Evolutionary conservation across 2,329 filamentous ascomycete genomes (phyloP).

Genomic region (Penicillium thymicola): DNA sequence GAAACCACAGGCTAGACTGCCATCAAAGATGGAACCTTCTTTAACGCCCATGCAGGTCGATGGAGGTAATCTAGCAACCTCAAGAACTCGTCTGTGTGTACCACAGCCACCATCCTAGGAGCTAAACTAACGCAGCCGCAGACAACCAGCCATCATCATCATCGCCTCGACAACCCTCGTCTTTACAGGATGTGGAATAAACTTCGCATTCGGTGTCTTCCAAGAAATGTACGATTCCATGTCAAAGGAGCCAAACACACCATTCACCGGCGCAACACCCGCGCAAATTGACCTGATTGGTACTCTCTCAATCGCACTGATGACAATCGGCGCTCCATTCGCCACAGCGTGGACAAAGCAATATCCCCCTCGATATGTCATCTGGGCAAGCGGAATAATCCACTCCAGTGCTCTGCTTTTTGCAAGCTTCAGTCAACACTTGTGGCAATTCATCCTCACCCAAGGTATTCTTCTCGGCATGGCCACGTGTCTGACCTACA

Average conservation of each 20-base stretch:
- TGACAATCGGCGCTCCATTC: slow-evolving; percentile 37
- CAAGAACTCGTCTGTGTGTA: neutral
- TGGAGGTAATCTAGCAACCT: neutral
- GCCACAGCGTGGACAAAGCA: slow-evolving; percentile 34
- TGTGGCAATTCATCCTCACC: slow-evolving; percentile 34
- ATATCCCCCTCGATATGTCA: slow-evolving; percentile 32
- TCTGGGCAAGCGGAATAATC: slow-evolving; percentile 28
- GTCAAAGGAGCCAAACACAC: slow-evolving; percentile 24
- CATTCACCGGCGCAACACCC: slow-evolving; percentile 36
- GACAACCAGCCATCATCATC: slow-evolving; percentile 12
- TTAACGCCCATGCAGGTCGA: slow-evolving; percentile 3
- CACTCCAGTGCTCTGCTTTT: slow-evolving; percentile 29
- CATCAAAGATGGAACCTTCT: neutral
- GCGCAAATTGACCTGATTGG: slow-evolving; percentile 41
- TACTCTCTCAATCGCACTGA: slow-evolving; percentile 35
- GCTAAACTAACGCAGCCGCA: neutral
- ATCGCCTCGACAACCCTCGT: slow-evolving; percentile 23
- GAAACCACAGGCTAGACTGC: neutral
- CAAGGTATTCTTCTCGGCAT: slow-evolving; percentile 39
- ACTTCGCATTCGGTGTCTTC: slow-evolving; percentile 42
- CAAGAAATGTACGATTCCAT: slow-evolving; percentile 40
- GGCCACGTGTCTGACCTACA: slow-evolving; percentile 38
- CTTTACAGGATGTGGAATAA: slow-evolving; percentile 38
- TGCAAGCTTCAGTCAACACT: slow-evolving; percentile 31
- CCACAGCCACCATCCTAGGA: no score